Percentiles rank a stretch among this genome's conserved stretches.
phyloP scores from a whole-genome alignment of 2,329 filamentous ascomycete species.

The Ophiostoma tasmaniense region DNA sequence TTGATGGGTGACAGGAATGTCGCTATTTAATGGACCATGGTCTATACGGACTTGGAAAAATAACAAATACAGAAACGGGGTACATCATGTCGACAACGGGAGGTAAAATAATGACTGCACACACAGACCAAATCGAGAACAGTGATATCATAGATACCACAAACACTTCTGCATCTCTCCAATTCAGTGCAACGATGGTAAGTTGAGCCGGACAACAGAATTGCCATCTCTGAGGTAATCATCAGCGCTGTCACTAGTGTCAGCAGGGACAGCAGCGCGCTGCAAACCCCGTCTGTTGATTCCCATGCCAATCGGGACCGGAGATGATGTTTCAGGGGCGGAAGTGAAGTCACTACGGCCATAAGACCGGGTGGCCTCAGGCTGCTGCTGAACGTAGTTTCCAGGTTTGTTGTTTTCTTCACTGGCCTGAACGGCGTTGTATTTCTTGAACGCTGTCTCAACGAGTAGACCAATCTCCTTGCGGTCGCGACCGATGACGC shows the following conservation, averaged over 20 bases:
- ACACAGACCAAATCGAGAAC: neutral
- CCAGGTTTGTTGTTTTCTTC: constrained; percentile 19
- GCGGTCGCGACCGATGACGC: constrained; percentile 34
- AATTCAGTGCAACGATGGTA: neutral
- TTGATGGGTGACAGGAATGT: too few relatives aligned
- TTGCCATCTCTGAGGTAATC: neutral
- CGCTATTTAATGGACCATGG: too few relatives aligned
- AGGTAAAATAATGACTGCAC: too few relatives aligned
- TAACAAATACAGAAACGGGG: too few relatives aligned
- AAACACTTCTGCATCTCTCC: neutral
- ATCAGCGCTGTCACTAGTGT: neutral
- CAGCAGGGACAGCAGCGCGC: neutral
- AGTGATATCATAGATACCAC: neutral
- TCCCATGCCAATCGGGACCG: neutral
- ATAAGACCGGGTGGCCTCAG: constrained; percentile 9
- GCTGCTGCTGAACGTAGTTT: constrained; percentile 15
- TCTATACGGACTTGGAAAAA: too few relatives aligned
- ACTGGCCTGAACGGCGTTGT: constrained; percentile 22
- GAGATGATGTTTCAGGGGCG: neutral
- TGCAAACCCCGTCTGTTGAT: neutral
- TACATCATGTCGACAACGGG: too few relatives aligned
- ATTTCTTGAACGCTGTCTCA: constrained; percentile 34
- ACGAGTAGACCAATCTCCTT: constrained; percentile 37
- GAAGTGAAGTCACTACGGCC: neutral
- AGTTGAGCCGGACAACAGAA: neutral